These are phyloP conservation scores for Elongisporangium undulatum DNA, from an alignment of 352 stramenopile species.

Conservation along the genomic window DNA sequence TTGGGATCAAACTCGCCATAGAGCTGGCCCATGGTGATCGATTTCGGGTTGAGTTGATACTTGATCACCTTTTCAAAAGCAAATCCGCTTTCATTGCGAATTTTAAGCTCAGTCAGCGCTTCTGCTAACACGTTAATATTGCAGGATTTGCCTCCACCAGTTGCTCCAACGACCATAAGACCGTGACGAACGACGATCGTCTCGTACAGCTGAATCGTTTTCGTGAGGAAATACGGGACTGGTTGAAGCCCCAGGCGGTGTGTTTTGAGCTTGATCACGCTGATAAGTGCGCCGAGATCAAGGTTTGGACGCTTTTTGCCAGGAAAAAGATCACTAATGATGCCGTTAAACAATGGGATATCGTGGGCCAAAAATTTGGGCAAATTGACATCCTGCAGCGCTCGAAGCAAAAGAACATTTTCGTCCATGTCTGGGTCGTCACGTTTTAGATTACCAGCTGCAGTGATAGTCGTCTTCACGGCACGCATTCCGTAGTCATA, in stretches of 20 bases:
- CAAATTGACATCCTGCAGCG: constrained; percentile 93
- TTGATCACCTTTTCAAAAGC: constrained; percentile 85
- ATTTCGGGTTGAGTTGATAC: constrained; percentile 93
- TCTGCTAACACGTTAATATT: constrained; percentile 86
- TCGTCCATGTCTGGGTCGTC: constrained; percentile 92
- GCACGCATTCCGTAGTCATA: constrained; percentile 97
- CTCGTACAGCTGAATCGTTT: constrained; percentile 94
- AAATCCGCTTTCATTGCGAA: constrained; percentile 61
- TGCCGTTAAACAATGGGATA: constrained; percentile 92
- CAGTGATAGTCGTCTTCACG: constrained; percentile 94
- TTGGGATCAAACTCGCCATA: constrained; percentile 95
- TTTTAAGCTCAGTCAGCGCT: constrained; percentile 84
- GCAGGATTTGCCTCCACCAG: constrained; percentile 89
- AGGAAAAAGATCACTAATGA: constrained; percentile 94
- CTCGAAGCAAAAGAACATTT: constrained; percentile 89
- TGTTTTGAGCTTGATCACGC: constrained; percentile 86
- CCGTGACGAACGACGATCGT: constrained; percentile 93
- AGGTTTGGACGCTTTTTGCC: constrained; percentile 86
- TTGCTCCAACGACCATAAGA: constrained; percentile 94
- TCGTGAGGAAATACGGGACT: constrained; percentile 91
- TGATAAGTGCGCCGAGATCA: constrained; percentile 85
- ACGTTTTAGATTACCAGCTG: constrained; percentile 93
- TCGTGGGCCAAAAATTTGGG: constrained; percentile 95
- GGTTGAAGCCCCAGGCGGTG: constrained; percentile 81
- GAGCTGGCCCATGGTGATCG: constrained; percentile 94